Percentiles rank a stretch among this genome's conserved stretches.
Conservation (phyloP, 345 rosid species). For the Salix exigua region DNA sequence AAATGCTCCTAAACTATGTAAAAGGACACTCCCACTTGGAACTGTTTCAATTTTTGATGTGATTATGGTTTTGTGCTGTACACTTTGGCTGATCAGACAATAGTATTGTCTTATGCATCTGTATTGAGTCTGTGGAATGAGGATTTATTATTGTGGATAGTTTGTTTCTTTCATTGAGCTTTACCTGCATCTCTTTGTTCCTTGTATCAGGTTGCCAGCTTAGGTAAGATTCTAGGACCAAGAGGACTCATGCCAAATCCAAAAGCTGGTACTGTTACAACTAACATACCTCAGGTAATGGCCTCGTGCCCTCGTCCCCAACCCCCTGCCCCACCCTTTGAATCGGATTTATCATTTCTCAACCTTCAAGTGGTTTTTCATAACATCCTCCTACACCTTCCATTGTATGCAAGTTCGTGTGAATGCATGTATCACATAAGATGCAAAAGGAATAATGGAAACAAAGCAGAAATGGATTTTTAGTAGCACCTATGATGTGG, state of each 20-base stretch:
- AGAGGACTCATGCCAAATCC: conserved; percentile 99
- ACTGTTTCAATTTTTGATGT: not conserved
- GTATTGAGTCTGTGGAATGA: not conserved
- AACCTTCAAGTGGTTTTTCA: not conserved
- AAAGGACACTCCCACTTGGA: not conserved
- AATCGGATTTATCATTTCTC: not conserved
- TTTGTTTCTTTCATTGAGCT: not conserved
- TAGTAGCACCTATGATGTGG: not conserved
- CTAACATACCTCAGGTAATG: conserved; percentile 81
- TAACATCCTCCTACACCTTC: not conserved
- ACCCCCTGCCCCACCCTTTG: not conserved
- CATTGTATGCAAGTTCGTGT: not conserved
- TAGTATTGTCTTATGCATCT: not conserved
- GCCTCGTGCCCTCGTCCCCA: not conserved
- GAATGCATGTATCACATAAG: not conserved
- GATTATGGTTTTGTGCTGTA: not conserved
- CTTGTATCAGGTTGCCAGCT: conserved; percentile 73
- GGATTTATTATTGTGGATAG: not conserved
- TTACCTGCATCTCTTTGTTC: conserved; percentile 7
- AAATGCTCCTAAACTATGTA: not conserved
- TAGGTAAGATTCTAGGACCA: conserved; percentile 97
- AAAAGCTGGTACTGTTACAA: conserved; percentile 91
- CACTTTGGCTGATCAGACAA: not conserved
- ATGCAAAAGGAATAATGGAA: not conserved
- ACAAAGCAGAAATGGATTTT: not conserved